Conservation (phyloP, 2,329 filamentous ascomycete species). For the Paracoccidioides brasiliensis region DNA sequence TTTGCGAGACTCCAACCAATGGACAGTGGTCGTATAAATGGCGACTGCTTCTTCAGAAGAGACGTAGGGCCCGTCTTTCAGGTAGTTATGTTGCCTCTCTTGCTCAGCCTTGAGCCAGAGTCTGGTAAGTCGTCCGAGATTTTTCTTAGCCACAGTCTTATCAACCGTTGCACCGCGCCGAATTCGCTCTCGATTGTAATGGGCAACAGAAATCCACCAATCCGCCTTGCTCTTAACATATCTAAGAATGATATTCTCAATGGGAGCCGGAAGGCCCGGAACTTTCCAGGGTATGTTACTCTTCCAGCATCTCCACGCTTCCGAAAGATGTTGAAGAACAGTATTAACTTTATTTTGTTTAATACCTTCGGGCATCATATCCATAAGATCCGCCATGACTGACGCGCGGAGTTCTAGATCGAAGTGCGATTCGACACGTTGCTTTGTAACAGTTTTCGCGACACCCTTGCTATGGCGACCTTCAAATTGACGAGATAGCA, state of each 20-base stretch:
- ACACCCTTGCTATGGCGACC: conserved; percentile 97
- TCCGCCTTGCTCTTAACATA: conserved; percentile 99
- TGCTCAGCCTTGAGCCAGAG: conserved; percentile 98
- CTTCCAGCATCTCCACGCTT: conserved; percentile 99
- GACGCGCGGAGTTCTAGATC: conserved; percentile 93
- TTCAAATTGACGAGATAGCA: conserved; percentile 94
- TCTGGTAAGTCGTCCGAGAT: conserved; percentile 82
- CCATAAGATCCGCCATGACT: conserved; percentile 97
- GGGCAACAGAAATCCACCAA: conserved; percentile 98
- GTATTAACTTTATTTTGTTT: conserved; percentile 99
- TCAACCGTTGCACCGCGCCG: conserved; percentile 92
- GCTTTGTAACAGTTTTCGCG: conserved; percentile 97
- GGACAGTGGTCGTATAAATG: conserved; percentile 96
- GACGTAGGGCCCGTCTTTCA: conserved; percentile 97
- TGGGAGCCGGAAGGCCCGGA: conserved; percentile 84
- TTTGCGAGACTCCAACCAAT: conserved; percentile 96
- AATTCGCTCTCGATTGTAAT: conserved; percentile 97
- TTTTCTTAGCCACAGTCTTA: conserved; percentile 99
- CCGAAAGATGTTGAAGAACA: conserved; percentile 88
- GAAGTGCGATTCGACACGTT: conserved; percentile 96
- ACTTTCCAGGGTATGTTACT: conserved; percentile 99
- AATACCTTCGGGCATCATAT: conserved; percentile 99
- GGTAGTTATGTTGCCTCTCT: conserved; percentile 96
- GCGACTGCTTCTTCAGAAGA: conserved; percentile 97
- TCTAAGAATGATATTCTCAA: conserved; percentile 95